phyloP scores from a whole-genome alignment of 371 early-diverging fungal genomes.

The Saksenaea oblongispora region DNA sequence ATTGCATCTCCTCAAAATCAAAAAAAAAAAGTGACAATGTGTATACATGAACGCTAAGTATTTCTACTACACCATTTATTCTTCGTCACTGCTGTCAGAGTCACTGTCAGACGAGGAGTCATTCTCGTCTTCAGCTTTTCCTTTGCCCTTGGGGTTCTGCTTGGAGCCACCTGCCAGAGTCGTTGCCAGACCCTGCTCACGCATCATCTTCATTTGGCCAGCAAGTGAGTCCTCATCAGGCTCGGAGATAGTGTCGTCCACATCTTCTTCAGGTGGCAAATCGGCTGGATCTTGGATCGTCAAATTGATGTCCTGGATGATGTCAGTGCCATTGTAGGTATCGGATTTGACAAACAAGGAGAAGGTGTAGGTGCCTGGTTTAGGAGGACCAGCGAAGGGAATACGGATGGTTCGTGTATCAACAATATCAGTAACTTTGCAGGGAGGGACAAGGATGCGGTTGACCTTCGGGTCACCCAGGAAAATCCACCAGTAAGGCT shows the following conservation, averaged over 20 bases:
- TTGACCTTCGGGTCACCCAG: slow-evolving; percentile 84
- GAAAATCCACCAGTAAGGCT: slow-evolving; percentile 92
- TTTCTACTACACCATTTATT: slow-evolving; percentile 10
- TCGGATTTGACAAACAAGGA: slow-evolving; percentile 87
- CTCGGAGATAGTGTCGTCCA: slow-evolving; percentile 94
- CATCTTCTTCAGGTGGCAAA: slow-evolving; percentile 71
- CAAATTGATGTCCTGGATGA: slow-evolving; percentile 74
- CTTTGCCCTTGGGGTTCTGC: slow-evolving; percentile 28
- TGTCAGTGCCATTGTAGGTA: slow-evolving; percentile 83
- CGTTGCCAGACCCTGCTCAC: slow-evolving; percentile 70
- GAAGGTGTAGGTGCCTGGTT: slow-evolving; percentile 83
- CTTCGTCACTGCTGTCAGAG: slow-evolving; percentile 36
- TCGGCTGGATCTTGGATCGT: slow-evolving; percentile 68
- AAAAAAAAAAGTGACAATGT: too few species aligned
- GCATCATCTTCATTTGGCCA: slow-evolving; percentile 87
- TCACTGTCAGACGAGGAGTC: slow-evolving; percentile 29
- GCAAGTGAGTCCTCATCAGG: slow-evolving; percentile 96
- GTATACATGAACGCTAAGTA: too few species aligned
- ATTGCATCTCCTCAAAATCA: too few species aligned
- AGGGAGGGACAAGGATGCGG: slow-evolving; percentile 79
- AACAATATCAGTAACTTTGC: slow-evolving; percentile 76
- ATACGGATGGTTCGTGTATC: slow-evolving; percentile 72
- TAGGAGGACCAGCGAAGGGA: slow-evolving; percentile 94
- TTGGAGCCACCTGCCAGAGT: slow-evolving; percentile 60
- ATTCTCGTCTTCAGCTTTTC: slow-evolving; percentile 41